phyloP scores from a whole-genome alignment of 2,329 filamentous ascomycete genomes.

The Phaeophleospora eucalypticola region DNA sequence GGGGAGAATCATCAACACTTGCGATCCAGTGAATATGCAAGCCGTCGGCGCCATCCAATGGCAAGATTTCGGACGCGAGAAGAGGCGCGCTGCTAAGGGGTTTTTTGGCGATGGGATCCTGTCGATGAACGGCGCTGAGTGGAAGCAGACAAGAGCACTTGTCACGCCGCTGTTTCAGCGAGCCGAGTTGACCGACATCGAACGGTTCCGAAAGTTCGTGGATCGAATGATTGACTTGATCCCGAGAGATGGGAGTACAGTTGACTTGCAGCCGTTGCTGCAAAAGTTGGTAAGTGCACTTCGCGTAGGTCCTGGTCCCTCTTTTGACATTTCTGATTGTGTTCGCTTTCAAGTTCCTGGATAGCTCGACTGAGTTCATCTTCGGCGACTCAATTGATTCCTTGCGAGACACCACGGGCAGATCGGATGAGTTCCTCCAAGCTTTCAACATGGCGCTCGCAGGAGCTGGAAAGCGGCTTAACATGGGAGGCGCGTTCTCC shows the following conservation, averaged over 20 bases:
- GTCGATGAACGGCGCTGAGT: constrained; percentile 1
- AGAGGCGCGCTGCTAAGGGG: not conserved
- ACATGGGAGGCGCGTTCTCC: constrained; percentile 1
- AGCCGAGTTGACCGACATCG: constrained; percentile 2
- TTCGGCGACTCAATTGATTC: constrained; percentile 1
- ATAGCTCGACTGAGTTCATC: constrained; percentile 5
- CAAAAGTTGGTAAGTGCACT: constrained; percentile 5
- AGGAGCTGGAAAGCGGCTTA: constrained; percentile 2
- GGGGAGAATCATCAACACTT: constrained; percentile 1
- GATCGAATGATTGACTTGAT: constrained; percentile 1
- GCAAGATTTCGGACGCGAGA: constrained; percentile 3
- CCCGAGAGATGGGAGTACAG: constrained; percentile 1
- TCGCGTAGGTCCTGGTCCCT: not conserved
- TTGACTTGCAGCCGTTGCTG: constrained; percentile 1
- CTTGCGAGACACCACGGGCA: not conserved
- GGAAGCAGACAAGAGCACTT: constrained; percentile 1
- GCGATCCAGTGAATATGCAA: constrained; percentile 1
- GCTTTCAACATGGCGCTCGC: constrained; percentile 1
- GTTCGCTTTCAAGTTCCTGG: not conserved
- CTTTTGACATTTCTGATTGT: not conserved
- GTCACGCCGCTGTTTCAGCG: constrained; percentile 3
- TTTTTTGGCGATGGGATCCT: constrained; percentile 6
- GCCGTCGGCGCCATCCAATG: constrained; percentile 4
- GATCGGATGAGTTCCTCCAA: not conserved
- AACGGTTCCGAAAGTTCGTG: not conserved